phyloP scores from a whole-genome alignment of 148 eudicot species.

The Tetragonia tetragonoides region DNA sequence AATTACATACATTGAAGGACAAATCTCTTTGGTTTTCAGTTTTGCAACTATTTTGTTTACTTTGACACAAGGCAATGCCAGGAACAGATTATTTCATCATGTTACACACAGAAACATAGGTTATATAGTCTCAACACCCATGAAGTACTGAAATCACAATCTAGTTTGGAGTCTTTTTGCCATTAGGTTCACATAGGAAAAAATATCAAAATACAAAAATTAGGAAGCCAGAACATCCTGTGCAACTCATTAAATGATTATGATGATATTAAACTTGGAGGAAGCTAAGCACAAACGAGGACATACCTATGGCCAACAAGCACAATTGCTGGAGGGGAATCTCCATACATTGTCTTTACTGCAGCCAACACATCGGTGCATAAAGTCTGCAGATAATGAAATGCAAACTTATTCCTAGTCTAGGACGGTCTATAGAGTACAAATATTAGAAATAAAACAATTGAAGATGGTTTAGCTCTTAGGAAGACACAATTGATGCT shows the following conservation, averaged over 20 bases:
- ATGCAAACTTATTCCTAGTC: conserved; percentile 14
- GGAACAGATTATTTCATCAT: no score
- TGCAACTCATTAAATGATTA: background rate
- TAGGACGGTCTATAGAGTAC: background rate
- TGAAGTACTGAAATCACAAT: no score
- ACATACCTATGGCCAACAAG: conserved; percentile 92
- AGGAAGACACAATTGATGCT: background rate
- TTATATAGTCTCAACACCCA: no score
- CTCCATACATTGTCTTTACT: conserved; percentile 82
- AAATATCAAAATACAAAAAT: background rate
- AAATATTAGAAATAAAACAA: background rate
- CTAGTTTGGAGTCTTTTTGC: background rate
- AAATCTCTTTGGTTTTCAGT: no score
- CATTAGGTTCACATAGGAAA: background rate
- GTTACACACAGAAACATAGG: no score
- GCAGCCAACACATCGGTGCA: conserved; percentile 78
- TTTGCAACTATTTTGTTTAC: no score
- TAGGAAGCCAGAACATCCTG: background rate
- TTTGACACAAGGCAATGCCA: no score
- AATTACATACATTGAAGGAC: no score
- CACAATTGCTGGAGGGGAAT: conserved; percentile 90
- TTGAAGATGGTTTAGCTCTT: background rate
- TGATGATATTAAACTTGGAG: background rate
- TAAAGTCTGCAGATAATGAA: conserved; percentile 55
- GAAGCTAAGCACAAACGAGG: background rate